Evolutionary conservation across 2,329 filamentous ascomycete species (phyloP).

Genomic region (Alternaria viburni): DNA sequence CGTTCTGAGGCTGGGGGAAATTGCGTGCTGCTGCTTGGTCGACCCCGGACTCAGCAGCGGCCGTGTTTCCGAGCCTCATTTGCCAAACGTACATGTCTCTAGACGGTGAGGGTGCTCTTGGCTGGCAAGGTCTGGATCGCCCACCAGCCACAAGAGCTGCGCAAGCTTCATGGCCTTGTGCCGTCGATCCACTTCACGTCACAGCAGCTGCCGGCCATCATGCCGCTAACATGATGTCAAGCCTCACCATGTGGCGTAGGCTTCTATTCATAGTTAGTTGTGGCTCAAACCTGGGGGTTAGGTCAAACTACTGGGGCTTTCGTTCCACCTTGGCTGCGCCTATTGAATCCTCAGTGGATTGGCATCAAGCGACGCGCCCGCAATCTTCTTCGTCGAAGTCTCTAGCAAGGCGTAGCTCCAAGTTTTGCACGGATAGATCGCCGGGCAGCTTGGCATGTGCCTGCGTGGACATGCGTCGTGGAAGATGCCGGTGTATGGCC

Average conservation of each 20-base stretch:
- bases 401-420: neutral
- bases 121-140: slow-evolving; percentile 1
- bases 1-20: neutral
- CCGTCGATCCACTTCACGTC: neutral
- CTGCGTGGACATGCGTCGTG: neutral
- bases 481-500: neutral
- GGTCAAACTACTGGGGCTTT: neutral
- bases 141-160: slow-evolving; percentile 8
- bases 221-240: slow-evolving; percentile 7
- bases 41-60: neutral
- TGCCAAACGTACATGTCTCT: neutral
- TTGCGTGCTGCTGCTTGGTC: neutral
- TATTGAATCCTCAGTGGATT: neutral
- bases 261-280: neutral
- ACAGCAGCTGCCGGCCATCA: neutral
- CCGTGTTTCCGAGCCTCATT: neutral
- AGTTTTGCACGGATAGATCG: neutral
- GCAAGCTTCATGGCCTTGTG: slow-evolving; percentile 13
- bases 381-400: neutral
- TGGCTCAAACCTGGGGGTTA: slow-evolving; percentile 7
- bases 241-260: slow-evolving; percentile 5
- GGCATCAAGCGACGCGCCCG: neutral
- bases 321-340: neutral
- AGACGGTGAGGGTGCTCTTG: neutral
- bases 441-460: neutral